Conservation (phyloP, 805 yeast species). For the Helenozyma rhizophorensis region DNA sequence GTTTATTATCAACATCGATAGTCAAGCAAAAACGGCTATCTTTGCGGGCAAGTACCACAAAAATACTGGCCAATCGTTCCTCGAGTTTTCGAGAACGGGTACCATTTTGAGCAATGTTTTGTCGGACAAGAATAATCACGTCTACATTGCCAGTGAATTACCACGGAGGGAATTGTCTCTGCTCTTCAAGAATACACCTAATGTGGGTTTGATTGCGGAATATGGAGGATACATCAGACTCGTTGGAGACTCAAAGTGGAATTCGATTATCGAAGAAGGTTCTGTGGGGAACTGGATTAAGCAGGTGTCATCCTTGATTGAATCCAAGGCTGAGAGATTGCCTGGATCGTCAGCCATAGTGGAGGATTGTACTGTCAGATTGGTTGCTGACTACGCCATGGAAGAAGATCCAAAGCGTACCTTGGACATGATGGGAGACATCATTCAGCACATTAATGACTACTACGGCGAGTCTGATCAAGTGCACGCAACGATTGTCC, state of each 20-base stretch:
- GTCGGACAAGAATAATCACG: conserved; percentile 54
- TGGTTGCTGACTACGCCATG: conserved; percentile 68
- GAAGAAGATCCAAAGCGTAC: conserved; percentile 61
- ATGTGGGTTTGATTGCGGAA: conserved; percentile 83
- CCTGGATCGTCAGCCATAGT: conserved; percentile 73
- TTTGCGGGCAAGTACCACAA: no score
- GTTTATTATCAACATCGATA: conserved; percentile 50
- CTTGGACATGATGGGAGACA: conserved; percentile 70
- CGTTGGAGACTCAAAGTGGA: conserved; percentile 53
- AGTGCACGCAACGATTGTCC: conserved; percentile 74
- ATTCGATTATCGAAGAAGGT: conserved; percentile 50
- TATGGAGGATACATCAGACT: conserved; percentile 77
- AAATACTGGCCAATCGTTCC: conserved; percentile 8
- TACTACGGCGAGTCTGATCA: conserved; percentile 45
- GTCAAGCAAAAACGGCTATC: conserved; percentile 25
- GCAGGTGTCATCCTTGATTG: conserved; percentile 50
- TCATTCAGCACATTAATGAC: conserved; percentile 80
- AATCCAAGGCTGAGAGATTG: conserved; percentile 65
- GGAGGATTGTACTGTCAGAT: conserved; percentile 72
- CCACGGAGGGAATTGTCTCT: conserved; percentile 63
- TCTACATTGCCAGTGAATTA: conserved; percentile 67
- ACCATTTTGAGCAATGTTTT: conserved; percentile 57
- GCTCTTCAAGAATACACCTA: conserved; percentile 60
- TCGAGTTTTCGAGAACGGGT: conserved; percentile 43
- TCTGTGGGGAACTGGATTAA: conserved; percentile 54